These are phyloP conservation scores for Beauveria scarabaeidicola DNA, from an alignment of 2,329 filamentous ascomycete genomes.

Conservation along the genomic window DNA sequence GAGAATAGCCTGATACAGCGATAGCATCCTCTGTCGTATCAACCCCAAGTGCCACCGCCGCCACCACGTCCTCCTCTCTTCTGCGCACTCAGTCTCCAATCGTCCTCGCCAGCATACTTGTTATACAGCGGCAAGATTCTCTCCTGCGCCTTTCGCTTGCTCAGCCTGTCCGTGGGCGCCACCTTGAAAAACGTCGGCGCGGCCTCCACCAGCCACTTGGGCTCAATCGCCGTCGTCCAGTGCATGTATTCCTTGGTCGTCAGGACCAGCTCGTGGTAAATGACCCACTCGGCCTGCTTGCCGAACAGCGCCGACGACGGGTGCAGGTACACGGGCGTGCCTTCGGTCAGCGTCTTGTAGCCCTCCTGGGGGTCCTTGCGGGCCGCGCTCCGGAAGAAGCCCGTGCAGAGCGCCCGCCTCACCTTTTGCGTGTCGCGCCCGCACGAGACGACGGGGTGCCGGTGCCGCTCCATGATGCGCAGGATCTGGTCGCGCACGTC, in stretches of 20 bases:
- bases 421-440: conserved; percentile 82
- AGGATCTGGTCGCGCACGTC: conserved; percentile 89
- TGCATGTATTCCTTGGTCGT: conserved; percentile 99
- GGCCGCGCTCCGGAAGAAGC: conserved; percentile 92
- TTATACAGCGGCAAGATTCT: conserved; percentile 93
- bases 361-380: conserved; percentile 94
- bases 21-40: conserved; percentile 13
- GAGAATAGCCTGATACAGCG: neutral
- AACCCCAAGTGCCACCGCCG: conserved; percentile 88
- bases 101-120: conserved; percentile 83
- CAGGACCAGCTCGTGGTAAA: conserved; percentile 84
- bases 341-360: conserved; percentile 95
- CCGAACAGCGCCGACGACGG: conserved; percentile 87
- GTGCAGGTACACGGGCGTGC: conserved; percentile 91
- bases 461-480: conserved; percentile 89
- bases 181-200: conserved; percentile 99
- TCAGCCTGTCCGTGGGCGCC: conserved; percentile 74
- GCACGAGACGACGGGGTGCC: conserved; percentile 72
- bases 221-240: conserved; percentile 84
- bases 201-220: conserved; percentile 87
- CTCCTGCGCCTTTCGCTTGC: conserved; percentile 88
- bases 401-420: conserved; percentile 78
- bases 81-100: conserved; percentile 90
- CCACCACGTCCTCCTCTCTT: conserved; percentile 74
- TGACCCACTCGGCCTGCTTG: conserved; percentile 92